phyloP scores from a whole-genome alignment of 2,329 filamentous ascomycete genomes.

The Fusarium annulatum region DNA sequence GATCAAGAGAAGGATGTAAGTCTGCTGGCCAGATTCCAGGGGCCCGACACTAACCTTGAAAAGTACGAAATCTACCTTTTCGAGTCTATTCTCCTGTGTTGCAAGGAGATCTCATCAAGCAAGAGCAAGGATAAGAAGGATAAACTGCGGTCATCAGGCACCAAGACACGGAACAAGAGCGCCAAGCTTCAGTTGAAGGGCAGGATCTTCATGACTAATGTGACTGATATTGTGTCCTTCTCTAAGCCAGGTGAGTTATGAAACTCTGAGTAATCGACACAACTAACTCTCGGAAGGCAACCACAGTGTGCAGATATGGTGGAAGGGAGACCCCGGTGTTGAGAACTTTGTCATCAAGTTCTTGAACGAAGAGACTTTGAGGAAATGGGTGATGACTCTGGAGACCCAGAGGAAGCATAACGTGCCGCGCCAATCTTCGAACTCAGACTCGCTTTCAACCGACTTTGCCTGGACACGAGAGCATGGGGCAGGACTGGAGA shows the following conservation, averaged over 20 bases:
- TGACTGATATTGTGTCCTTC: constrained; percentile 90
- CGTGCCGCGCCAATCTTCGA: constrained; percentile 59
- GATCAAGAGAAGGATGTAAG: constrained; percentile 90
- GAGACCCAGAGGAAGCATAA: constrained; percentile 78
- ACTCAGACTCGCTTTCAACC: constrained; percentile 65
- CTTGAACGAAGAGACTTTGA: constrained; percentile 89
- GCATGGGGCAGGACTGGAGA: constrained; percentile 75
- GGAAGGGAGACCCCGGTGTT: constrained; percentile 95
- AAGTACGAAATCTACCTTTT: constrained; percentile 99
- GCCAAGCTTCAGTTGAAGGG: constrained; percentile 95
- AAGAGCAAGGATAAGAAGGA: constrained; percentile 85
- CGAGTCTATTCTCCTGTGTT: constrained; percentile 93
- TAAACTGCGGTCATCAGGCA: constrained; percentile 65
- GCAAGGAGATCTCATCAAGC: constrained; percentile 90
- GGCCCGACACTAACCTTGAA: constrained; percentile 23
- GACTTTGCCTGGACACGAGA: constrained; percentile 85
- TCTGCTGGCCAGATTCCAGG: constrained; percentile 44
- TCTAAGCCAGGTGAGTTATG: constrained; percentile 80
- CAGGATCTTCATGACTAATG: constrained; percentile 98
- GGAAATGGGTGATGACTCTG: constrained; percentile 87
- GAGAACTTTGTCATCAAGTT: constrained; percentile 98
- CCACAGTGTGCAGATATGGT: constrained; percentile 97
- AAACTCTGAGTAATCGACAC: neutral
- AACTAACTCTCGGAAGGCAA: constrained; percentile 69
- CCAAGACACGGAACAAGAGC: constrained; percentile 71